These are phyloP conservation scores for Russula earlei DNA, from an alignment of 768 basidiomycete genomes.

Conservation along the genomic window DNA sequence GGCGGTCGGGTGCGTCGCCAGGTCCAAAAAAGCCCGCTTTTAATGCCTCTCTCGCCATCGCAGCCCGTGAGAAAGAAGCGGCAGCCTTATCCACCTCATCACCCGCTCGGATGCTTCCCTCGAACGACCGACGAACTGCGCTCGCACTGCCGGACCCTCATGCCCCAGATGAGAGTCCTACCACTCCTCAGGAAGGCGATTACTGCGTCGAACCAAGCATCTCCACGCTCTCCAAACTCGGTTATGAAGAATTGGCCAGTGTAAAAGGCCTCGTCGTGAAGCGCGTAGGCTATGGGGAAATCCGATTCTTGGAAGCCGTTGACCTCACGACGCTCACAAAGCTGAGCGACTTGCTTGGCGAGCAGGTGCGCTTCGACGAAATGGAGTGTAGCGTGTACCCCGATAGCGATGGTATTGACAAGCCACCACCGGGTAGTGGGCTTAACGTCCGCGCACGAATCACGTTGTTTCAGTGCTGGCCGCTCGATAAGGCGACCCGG, in stretches of 20 bases:
- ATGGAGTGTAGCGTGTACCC: constrained; percentile 93
- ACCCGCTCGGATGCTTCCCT: constrained; percentile 16
- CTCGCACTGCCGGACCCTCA: constrained; percentile 15
- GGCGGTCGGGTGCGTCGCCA: constrained; percentile 21
- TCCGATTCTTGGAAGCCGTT: constrained; percentile 67
- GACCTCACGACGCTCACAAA: constrained; percentile 81
- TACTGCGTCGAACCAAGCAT: constrained; percentile 87
- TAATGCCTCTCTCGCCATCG: constrained; percentile 64
- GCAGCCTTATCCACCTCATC: constrained; percentile 22
- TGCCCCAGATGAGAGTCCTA: not conserved
- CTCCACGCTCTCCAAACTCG: constrained; percentile 54
- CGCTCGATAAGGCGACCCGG: constrained; percentile 83
- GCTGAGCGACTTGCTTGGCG: constrained; percentile 76
- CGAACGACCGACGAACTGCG: constrained; percentile 27
- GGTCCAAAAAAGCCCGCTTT: constrained; percentile 50
- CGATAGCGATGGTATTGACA: constrained; percentile 75
- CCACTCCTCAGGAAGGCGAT: constrained; percentile 57
- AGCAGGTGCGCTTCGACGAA: constrained; percentile 79
- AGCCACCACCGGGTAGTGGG: constrained; percentile 75
- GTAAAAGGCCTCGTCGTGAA: constrained; percentile 78
- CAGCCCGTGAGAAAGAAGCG: constrained; percentile 65
- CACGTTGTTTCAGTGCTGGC: constrained; percentile 73
- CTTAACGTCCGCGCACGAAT: constrained; percentile 83
- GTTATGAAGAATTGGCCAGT: constrained; percentile 63
- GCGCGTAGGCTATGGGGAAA: constrained; percentile 85